Percentiles rank a stretch among this genome's conserved stretches.
phyloP scores from a whole-genome alignment of 495 filamentous ascomycete genomes.

The Xylaria grammica region DNA sequence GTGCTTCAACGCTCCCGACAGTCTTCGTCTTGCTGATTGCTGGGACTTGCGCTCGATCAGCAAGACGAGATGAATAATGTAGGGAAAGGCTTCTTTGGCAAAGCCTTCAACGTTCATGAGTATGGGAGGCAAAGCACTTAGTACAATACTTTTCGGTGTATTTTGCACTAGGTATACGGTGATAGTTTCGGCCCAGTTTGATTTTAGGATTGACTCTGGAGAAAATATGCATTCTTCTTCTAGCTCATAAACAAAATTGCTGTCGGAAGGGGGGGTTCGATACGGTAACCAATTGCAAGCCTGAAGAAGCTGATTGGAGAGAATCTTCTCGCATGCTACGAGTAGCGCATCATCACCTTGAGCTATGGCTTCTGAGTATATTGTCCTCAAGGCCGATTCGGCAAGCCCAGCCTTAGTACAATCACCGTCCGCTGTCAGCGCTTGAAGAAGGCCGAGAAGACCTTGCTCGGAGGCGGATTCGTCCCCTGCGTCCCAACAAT shows the following conservation, averaged over 20 bases:
- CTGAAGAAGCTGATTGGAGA: slow-evolving; percentile 45
- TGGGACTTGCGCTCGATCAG: slow-evolving; percentile 55
- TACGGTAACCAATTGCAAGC: slow-evolving; percentile 58
- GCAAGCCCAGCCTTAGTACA: slow-evolving; percentile 70
- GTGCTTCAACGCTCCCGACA: slow-evolving; percentile 54
- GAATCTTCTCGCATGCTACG: slow-evolving; percentile 51
- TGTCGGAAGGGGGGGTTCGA: slow-evolving; percentile 53
- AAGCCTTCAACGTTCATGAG: slow-evolving; percentile 67
- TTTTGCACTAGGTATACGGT: slow-evolving; percentile 65
- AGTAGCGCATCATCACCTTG: slow-evolving; percentile 53
- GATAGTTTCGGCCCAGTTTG: slow-evolving; percentile 68
- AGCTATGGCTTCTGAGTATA: slow-evolving; percentile 61
- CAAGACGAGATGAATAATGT: slow-evolving; percentile 79
- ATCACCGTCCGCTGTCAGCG: slow-evolving; percentile 68
- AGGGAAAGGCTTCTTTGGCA: slow-evolving; percentile 74
- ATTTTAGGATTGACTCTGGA: slow-evolving; percentile 39
- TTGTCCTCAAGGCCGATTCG: slow-evolving; percentile 75
- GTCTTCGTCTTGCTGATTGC: slow-evolving; percentile 48
- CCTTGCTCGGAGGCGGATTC: slow-evolving; percentile 52
- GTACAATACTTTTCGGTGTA: slow-evolving; percentile 65
- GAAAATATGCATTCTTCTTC: slow-evolving; percentile 38
- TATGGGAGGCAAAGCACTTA: slow-evolving; percentile 67
- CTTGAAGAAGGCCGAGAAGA: slow-evolving; percentile 68
- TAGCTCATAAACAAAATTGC: slow-evolving; percentile 24
- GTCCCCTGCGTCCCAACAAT: slow-evolving; percentile 46